Evolutionary conservation across 768 basidiomycete genomes (phyloP), one percentile per base, ranked within the genome.

Genomic region (Sporobolomyces pararoseus): DNA sequence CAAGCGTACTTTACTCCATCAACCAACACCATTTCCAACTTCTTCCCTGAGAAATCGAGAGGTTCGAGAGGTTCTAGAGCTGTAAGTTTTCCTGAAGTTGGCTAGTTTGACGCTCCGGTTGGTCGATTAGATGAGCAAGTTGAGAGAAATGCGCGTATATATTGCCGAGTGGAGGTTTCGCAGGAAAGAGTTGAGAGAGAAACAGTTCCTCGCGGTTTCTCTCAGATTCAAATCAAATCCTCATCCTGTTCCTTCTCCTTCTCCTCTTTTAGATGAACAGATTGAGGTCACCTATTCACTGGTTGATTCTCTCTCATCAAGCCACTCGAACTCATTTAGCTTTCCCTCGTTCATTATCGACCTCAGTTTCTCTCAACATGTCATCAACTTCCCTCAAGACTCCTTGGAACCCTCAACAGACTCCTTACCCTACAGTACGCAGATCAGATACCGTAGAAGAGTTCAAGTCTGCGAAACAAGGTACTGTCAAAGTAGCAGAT

Each of bases 391-490:
- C 81, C 21, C 13, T 27, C 31, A 29, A 21, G 9, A 68, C 83
- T 83, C 12, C 77, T 81, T 68, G 67, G 67, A 32, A 62, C 50
- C 66, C 74, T 16, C 80, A 75, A 17, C 82, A 86, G 25, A 83
- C 85, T 72, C 77, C 76, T 32, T 91, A 91, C 76, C 90, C 90
- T 0, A 59, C 78, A 12, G 83, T 88, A 32, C 85, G 84, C 63
- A 85, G 88, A 59, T 63, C 68, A 35, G 72, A 76, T 52, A 42
- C 42, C 5, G 85, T 84, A 10, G 85, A 88, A 75, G 85, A 87
- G 76, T 91, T 89, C 81, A 83, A 86, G 77, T 88, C 86, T 78
- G 84, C 85, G 74, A 78, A 80, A 52, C 79, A 82, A n/a, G 88
- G 87, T 29, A 76, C 85, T 62, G 86, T 90, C 47, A 80, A 80